These are phyloP conservation scores for Syncephalis fuscata DNA, from an alignment of 371 early-diverging fungal species.

Conservation along the genomic window DNA sequence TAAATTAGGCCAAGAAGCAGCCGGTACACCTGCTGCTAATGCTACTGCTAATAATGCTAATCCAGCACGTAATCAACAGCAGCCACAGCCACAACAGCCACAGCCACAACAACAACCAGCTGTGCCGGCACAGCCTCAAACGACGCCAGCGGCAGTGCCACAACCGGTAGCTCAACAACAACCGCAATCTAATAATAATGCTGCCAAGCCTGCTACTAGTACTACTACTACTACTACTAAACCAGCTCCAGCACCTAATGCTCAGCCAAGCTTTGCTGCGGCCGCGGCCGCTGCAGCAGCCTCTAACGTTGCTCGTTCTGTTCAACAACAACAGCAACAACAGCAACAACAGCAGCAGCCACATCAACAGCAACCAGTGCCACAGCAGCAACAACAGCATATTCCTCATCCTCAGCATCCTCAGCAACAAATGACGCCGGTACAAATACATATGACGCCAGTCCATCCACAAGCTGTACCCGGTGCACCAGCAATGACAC, in stretches of 20 bases:
- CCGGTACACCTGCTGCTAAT: not conserved
- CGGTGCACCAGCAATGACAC: not conserved
- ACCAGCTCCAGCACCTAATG: not conserved
- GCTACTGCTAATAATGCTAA: not conserved
- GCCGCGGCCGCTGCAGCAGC: not conserved
- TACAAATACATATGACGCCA: not conserved
- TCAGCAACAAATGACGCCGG: not conserved
- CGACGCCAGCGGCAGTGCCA: no score
- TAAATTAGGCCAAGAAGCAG: not conserved
- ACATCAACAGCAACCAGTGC: no score
- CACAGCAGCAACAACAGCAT: no score
- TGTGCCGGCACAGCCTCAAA: no score
- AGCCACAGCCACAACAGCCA: not conserved
- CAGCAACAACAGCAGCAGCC: no score
- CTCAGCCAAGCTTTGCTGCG: not conserved
- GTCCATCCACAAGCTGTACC: not conserved
- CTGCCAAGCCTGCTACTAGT: not conserved
- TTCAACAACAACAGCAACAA: no score
- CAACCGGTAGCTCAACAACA: not conserved
- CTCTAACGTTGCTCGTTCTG: not conserved
- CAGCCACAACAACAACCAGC: slow-evolving; percentile 1
- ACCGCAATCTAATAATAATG: not conserved
- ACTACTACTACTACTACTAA: not conserved
- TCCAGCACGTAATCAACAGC: not conserved
- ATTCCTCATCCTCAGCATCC: no score